Evolutionary conservation across 352 stramenopile genomes (phyloP).

Genomic region (Phytopythium vexans): DNA sequence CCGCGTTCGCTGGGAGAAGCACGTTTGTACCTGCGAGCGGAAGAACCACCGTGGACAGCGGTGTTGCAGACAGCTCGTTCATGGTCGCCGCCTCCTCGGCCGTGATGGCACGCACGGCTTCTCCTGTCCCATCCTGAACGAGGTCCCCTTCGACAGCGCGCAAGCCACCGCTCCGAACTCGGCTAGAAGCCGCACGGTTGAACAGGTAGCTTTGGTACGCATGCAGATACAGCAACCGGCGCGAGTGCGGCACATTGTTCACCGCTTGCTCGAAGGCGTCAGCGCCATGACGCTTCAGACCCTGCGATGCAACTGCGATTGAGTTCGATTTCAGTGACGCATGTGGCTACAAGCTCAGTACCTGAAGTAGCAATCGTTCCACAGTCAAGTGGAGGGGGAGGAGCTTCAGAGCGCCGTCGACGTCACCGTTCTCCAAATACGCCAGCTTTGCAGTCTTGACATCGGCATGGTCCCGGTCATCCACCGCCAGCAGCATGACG

Average conservation of each 20-base stretch:
- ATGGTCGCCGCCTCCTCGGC: slow-evolving; percentile 32
- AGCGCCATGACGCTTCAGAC: slow-evolving; percentile 55
- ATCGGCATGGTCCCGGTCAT: slow-evolving; percentile 31
- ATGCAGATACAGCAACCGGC: slow-evolving; percentile 71
- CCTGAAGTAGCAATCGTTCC: slow-evolving; percentile 61
- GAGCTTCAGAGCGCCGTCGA: slow-evolving; percentile 52
- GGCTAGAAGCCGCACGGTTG: slow-evolving; percentile 55
- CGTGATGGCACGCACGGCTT: slow-evolving; percentile 28
- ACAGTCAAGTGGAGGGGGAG: slow-evolving; percentile 39
- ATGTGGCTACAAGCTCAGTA: slow-evolving; percentile 1
- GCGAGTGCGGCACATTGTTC: slow-evolving; percentile 44
- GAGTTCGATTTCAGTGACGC: background rate
- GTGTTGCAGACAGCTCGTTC: slow-evolving; percentile 22
- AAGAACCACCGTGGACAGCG: slow-evolving; percentile 43
- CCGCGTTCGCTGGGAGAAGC: slow-evolving; percentile 36
- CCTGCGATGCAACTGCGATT: slow-evolving; percentile 4
- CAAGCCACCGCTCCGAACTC: slow-evolving; percentile 31
- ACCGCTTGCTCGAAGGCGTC: slow-evolving; percentile 56
- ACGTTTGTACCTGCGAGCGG: slow-evolving; percentile 60
- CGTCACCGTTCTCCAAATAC: slow-evolving; percentile 41
- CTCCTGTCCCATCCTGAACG: slow-evolving; percentile 15
- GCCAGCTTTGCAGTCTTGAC: slow-evolving; percentile 32
- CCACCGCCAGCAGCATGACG: slow-evolving; percentile 38
- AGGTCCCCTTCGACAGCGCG: slow-evolving; percentile 60
- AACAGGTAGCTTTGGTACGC: slow-evolving; percentile 80